Percentiles rank a stretch among this genome's conserved stretches.
Evolutionary conservation across 2,329 filamentous ascomycete genomes (phyloP).

Genomic region (Tolypocladium tundrense): DNA sequence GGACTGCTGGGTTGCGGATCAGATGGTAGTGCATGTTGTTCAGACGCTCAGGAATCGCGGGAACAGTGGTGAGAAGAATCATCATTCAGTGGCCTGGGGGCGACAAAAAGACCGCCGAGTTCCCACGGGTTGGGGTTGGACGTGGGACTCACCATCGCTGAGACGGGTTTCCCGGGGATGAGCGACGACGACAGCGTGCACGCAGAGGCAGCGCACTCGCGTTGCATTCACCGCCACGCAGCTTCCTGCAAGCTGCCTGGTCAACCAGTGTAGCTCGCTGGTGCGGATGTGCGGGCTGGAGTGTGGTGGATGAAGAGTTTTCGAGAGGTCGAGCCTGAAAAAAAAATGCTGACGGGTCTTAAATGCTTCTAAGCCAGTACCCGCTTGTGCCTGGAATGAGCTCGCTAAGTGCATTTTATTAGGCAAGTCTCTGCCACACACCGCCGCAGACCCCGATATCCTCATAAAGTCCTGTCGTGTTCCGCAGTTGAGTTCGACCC

Average conservation of each 20-base stretch:
- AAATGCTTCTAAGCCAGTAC: neutral
- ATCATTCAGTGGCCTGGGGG: slow-evolving; percentile 29
- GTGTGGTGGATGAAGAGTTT: neutral
- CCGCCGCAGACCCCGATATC: neutral
- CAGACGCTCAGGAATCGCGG: slow-evolving; percentile 50
- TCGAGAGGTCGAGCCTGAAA: neutral
- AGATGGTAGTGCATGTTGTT: slow-evolving; percentile 74
- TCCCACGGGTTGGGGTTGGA: neutral
- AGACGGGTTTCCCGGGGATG: neutral
- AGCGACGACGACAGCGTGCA: neutral
- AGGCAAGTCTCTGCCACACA: neutral
- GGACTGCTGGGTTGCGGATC: slow-evolving; percentile 22
- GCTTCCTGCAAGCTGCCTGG: neutral
- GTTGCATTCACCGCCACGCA: neutral
- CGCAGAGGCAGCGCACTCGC: neutral
- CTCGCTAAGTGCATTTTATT: neutral
- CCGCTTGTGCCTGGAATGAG: neutral
- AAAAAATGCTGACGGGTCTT: neutral
- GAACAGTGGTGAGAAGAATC: slow-evolving; percentile 48
- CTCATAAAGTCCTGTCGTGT: neutral
- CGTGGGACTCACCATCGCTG: neutral
- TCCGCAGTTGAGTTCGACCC: neutral
- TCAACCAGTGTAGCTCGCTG: neutral
- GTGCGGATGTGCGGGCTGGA: neutral
- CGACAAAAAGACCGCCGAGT: neutral